Evolutionary conservation across 1,284 basidiomycete species (phyloP).

Genomic region (Cystobasidium slooffiae): DNA sequence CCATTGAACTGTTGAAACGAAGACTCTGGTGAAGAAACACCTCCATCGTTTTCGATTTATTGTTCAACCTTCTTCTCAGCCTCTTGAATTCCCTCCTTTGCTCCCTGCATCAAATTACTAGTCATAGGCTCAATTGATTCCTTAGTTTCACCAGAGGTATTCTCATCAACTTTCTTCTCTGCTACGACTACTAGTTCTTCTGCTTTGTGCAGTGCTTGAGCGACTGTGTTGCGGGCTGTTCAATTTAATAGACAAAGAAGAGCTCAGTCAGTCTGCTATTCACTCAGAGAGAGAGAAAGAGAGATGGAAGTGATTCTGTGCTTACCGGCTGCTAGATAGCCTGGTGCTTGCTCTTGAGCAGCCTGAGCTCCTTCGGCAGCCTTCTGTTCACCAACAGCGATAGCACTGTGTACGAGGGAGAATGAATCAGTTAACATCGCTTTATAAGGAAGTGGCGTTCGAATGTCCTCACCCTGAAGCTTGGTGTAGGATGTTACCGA

Average conservation of each 20-base stretch:
- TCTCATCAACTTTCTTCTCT: slow-evolving; percentile 17
- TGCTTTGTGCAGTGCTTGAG: slow-evolving; percentile 25
- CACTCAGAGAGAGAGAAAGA: not conserved
- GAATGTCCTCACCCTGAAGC: slow-evolving; percentile 32
- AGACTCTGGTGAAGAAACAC: not conserved
- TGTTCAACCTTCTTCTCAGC: slow-evolving; percentile 21
- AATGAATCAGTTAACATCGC: too few relatives aligned
- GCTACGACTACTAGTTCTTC: slow-evolving; percentile 32
- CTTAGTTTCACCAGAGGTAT: not conserved
- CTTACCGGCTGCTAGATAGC: slow-evolving; percentile 28
- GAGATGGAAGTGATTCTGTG: too few relatives aligned
- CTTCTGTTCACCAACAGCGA: slow-evolving; percentile 41
- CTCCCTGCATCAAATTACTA: slow-evolving; percentile 39
- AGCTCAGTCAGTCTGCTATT: not conserved
- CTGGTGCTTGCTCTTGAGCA: slow-evolving; percentile 10
- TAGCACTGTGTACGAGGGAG: slow-evolving; percentile 10
- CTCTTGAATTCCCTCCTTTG: slow-evolving; percentile 21
- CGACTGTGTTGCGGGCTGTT: slow-evolving; percentile 34
- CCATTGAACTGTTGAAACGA: not conserved
- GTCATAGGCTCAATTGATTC: slow-evolving; percentile 25
- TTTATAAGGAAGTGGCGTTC: too few relatives aligned
- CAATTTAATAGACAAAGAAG: not conserved
- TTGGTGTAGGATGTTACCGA: slow-evolving; percentile 34
- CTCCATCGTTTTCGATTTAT: not conserved
- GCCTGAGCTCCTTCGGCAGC: slow-evolving; percentile 28